Evolutionary conservation across 2,329 filamentous ascomycete genomes (phyloP), one percentile per base, ranked within the genome.

Genomic region (Bipolaris oryzae): DNA sequence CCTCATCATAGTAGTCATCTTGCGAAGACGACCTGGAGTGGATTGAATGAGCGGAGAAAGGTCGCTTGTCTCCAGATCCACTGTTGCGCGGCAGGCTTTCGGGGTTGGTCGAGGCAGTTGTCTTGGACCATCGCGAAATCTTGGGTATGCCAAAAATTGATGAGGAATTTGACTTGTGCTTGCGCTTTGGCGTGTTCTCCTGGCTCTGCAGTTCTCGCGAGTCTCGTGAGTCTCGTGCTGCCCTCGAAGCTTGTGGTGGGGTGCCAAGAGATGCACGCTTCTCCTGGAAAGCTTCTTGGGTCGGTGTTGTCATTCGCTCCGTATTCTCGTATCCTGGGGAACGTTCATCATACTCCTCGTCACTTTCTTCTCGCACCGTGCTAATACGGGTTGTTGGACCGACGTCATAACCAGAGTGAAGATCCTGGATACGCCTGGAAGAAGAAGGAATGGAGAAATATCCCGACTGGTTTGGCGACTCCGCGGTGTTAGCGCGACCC

Each of bases 41-140:
- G 72, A 85, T n/a, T 3, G 45, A 47, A 38, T 37, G 45, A 72
- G 85, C 75, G 63, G 84, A 83, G 78, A 87, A 75, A 76, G 87
- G 78, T 80, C 88, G 75, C 81, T 87, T 78, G 80, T 87, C 78
- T 45, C 82, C 81, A 20, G 70, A 73, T 42, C 81, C 82, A 67
- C 87, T 91, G 68, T 85, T 86, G 38, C 89, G 74, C 33, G 71
- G 86, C 74, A 93, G 89, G 38, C 89, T 89, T 66, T 89, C 89
- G 42, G 91, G 88, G 41, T 92, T 87, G 58, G 92, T 96, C 0
- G 92, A 96, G 3, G 93, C 86, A 0, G 95, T 99, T 2, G 94
- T 98, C 78, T 96, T 95, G 0, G 94, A 98, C 95, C 95, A 99
- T 41, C 95, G 87, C 5, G 95, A 98, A 61, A 96, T 93, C 80